Evolutionary conservation across 1,284 basidiomycete genomes (phyloP).

Genomic region (Cryptococcus sp.): DNA sequence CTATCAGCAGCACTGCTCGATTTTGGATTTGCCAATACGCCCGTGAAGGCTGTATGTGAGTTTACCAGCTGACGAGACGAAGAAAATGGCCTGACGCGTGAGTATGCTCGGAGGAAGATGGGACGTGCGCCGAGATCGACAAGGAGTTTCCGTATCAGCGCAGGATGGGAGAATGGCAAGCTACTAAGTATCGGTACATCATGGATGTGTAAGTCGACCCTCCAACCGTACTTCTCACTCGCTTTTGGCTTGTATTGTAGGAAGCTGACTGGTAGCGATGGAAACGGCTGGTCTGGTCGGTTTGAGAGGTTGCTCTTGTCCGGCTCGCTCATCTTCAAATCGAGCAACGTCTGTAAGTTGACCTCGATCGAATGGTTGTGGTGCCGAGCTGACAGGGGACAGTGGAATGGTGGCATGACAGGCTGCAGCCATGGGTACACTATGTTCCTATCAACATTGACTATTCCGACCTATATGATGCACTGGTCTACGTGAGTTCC

Average conservation of each 20-base stretch:
- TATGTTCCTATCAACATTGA: slow-evolving; percentile 55
- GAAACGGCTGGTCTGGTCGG: slow-evolving; percentile 10
- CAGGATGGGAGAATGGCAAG: background rate
- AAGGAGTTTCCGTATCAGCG: background rate
- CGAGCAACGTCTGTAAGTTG: slow-evolving; percentile 56
- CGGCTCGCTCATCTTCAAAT: slow-evolving; percentile 58
- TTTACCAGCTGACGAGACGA: too few species aligned
- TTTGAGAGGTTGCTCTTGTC: slow-evolving; percentile 54
- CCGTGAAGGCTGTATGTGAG: background rate
- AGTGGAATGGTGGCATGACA: slow-evolving; percentile 26
- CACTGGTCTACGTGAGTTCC: slow-evolving; percentile 29
- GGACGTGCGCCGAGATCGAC: background rate
- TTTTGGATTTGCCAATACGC: background rate
- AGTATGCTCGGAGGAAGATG: background rate
- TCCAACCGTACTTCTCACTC: background rate
- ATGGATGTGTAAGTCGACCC: background rate
- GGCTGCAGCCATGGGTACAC: slow-evolving; percentile 48
- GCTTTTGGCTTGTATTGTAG: background rate
- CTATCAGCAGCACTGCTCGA: background rate
- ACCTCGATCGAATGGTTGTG: background rate
- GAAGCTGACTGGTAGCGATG: slow-evolving; percentile 4
- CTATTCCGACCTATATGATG: slow-evolving; percentile 52
- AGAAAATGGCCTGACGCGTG: too few species aligned
- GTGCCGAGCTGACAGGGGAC: background rate
- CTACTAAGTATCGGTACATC: background rate